Evolutionary conservation across 192 early-diverging fungal genomes (phyloP), one percentile per base, ranked within the genome.

Genomic region (Coemansia sp.): DNA sequence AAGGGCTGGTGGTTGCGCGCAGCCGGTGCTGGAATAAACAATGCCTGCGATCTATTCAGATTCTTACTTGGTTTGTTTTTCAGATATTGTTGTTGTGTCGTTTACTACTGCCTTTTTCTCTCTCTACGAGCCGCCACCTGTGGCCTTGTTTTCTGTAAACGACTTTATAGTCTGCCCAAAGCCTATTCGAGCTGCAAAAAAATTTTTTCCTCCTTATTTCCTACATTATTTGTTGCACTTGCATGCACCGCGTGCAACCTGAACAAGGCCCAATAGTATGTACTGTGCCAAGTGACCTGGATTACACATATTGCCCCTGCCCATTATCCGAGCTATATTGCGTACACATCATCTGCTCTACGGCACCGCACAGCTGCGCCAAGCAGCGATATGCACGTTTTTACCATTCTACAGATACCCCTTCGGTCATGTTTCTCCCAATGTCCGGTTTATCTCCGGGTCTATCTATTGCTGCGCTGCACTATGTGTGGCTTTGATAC

Each of bases 401-500:
- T 50, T 50, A 31, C 30, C 48, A 50, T 50, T 50, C 43, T 50
- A 33, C 14, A n/a, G 2, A 30, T 31, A 26, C 23, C 23, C 33
- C 33, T 35, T 35, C 2, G 33, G 33, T 35, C 33, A 35, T 35
- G 33, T 35, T 35, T 35, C 33, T 35, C 33, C 6, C 33, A 35
- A 35, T 35, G n/a, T n/a, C 41, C 41, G n/a, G 41, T 43, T 43
- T 19, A 6, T 18, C 6, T 37, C 50, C 37, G 19, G n/a, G 36
- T 16, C 10, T 38, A n/a, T 16, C 36, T 37, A 37, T 21, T 36
- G 35, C 50, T 52, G 50, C 5, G 13, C 50, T 26, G 55, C 55
- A 26, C 40, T 21, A 46, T 57, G 44, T 48, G 55, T 57, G 55
- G 55, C 55, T 57, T 57, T 57, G 55, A 38, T 52, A 39, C 50